These are phyloP conservation scores for Bipolaris gigantea DNA, from an alignment of 2,329 filamentous ascomycete genomes.

Conservation along the genomic window DNA sequence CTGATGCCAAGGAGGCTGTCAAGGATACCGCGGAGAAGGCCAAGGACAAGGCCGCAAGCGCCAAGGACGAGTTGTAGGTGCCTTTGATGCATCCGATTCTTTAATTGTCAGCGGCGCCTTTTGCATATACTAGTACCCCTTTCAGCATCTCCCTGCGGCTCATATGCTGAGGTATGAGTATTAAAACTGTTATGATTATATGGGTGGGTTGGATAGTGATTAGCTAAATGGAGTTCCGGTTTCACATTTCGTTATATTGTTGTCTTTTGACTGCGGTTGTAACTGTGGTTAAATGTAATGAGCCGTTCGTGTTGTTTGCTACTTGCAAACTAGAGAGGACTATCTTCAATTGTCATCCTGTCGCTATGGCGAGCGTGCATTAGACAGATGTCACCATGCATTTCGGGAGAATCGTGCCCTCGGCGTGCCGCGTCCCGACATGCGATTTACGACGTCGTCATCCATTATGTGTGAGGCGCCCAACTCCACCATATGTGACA, in stretches of 20 bases:
- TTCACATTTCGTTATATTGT: conserved; percentile 18
- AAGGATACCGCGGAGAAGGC: conserved; percentile 26
- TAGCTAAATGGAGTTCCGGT: conserved; percentile 37
- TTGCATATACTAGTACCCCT: conserved; percentile 24
- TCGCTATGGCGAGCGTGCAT: background rate
- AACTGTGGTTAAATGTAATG: background rate
- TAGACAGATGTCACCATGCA: background rate
- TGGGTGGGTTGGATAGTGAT: conserved; percentile 24
- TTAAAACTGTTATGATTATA: conserved; percentile 30
- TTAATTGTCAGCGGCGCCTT: conserved; percentile 18
- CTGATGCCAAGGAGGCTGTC: conserved; percentile 21
- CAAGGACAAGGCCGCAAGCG: conserved; percentile 13
- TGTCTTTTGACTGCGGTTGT: background rate
- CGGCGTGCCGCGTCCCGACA: conserved; percentile 19
- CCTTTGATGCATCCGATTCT: conserved; percentile 2
- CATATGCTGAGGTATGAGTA: conserved; percentile 24
- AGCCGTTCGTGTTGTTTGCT: background rate
- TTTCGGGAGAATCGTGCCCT: conserved; percentile 8
- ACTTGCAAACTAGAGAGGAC: background rate
- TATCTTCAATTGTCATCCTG: background rate
- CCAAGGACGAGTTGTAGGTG: conserved; percentile 77
- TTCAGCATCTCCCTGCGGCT: conserved; percentile 24
- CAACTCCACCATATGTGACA: conserved; percentile 16
- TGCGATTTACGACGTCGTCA: conserved; percentile 26
- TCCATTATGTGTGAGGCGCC: conserved; percentile 25